Evolutionary conservation across 2,329 filamentous ascomycete species (phyloP), one percentile per base, ranked within the genome.

Genomic region (Raffaelea albimanens): DNA sequence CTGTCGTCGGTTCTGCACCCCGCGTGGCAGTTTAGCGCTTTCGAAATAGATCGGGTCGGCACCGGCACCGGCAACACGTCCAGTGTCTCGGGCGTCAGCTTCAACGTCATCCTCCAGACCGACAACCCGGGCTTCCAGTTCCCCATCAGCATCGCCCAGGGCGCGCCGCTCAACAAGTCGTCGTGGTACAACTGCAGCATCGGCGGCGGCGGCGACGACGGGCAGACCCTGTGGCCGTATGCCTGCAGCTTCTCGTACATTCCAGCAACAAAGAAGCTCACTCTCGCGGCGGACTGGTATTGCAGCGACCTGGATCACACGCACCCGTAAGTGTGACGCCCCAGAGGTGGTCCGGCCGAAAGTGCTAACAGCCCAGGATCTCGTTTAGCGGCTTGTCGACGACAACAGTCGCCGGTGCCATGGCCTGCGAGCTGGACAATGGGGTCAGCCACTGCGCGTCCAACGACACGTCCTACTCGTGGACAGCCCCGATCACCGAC

Each of bases 271-370:
- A 51, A 49, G 40, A 29, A 44, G 42, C 40, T 56, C 13, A 43
- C 14, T 18, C 4, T 57, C 8, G 40, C 48, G 41, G 53, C 53
- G 1, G 46, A 55, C n/a, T 58, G 56, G 56, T 43, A 39, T 21
- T 58, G 56, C 46, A 46, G 19, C 13, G 56, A 58, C 34, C 33
- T 56, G 43, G 55, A 58, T 47, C 22, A 21, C 4, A 42, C 29
- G 14, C 44, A 55, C 42, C 54, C 52, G 56, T 58, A 36, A 41
- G 55, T 49, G 44, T 11, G 13, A 53, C 48, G 4, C 13, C 25
- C 25, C 25, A 7, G 7, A 29, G 7, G 7, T 13, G 7, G 7
- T 29, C 25, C 18, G 21, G 41, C 25, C 13, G 25, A 7, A 13
- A 7, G 13, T 29, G 25, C 25, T 29, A 7, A 29, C 25, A 29